Evolutionary conservation across 352 stramenopile species (phyloP).

Genomic region (Plasmopara halstedii): DNA sequence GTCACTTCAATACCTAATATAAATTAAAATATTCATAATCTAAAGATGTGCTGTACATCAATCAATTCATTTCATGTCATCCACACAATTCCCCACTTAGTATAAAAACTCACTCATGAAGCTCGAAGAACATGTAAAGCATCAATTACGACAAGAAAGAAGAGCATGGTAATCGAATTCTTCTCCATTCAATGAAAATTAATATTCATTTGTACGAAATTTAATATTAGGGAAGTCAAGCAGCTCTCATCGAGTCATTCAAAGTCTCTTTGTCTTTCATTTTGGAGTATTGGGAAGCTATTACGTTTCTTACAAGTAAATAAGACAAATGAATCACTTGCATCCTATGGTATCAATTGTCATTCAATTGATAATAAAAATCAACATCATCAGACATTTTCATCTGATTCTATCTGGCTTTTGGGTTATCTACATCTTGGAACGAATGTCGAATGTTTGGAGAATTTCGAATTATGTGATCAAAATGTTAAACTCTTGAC

Average conservation of each 20-base stretch:
- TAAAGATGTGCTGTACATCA: no score
- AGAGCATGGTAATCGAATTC: no score
- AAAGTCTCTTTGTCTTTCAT: not conserved
- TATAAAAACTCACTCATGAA: no score
- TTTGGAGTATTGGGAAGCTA: constrained; percentile 24
- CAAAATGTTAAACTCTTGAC: constrained; percentile 17
- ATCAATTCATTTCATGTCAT: no score
- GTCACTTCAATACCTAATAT: no score
- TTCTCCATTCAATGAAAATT: no score
- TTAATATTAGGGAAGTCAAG: not conserved
- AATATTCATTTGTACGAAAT: no score
- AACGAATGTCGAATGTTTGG: constrained; percentile 8
- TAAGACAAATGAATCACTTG: constrained; percentile 3
- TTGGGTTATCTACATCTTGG: constrained; percentile 41
- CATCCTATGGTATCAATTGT: constrained; percentile 7
- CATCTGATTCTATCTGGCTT: constrained; percentile 32
- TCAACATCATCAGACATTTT: constrained; percentile 19
- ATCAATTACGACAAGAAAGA: no score
- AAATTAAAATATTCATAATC: no score
- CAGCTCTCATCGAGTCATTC: not conserved
- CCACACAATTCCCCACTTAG: no score
- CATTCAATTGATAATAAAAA: constrained; percentile 3
- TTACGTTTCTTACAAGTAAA: constrained; percentile 13
- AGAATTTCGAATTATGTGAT: constrained; percentile 34
- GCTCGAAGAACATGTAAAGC: no score